These are phyloP conservation scores for Epichloe sp. DNA, from an alignment of 2,329 filamentous ascomycete species.

Conservation along the genomic window DNA sequence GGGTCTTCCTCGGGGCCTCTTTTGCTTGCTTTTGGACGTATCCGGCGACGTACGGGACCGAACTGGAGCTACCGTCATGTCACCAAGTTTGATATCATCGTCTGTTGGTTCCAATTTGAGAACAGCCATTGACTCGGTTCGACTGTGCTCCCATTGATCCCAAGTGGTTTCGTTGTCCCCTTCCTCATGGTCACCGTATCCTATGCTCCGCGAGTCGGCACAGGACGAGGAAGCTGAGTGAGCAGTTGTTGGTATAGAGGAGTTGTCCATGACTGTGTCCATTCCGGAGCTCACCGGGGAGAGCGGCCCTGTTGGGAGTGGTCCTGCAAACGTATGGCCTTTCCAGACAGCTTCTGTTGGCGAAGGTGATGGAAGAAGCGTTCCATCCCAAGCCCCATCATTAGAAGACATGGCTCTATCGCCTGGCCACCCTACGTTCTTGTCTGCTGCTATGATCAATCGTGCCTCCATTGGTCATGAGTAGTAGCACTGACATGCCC, in stretches of 20 bases:
- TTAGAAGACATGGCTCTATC: conserved; percentile 32
- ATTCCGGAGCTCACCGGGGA: conserved; percentile 40
- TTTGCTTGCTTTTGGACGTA: conserved; percentile 29
- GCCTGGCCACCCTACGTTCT: conserved; percentile 33
- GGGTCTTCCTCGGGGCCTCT: conserved; percentile 65
- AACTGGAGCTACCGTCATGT: conserved; percentile 31
- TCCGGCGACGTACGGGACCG: conserved; percentile 10
- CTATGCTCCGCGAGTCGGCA: conserved; percentile 30
- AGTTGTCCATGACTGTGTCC: conserved; percentile 27
- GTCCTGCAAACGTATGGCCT: conserved; percentile 11
- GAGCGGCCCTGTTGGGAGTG: conserved; percentile 32
- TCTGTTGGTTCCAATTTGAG: conserved; percentile 46
- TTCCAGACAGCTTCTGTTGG: conserved; percentile 19
- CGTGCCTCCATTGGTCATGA: conserved; percentile 34
- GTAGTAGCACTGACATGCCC: conserved; percentile 29
- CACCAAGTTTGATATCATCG: conserved; percentile 40
- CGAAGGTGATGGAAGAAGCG: conserved; percentile 20
- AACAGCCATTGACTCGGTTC: conserved; percentile 31
- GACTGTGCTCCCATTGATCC: conserved; percentile 37
- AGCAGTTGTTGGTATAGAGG: conserved; percentile 27
- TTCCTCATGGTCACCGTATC: conserved; percentile 25
- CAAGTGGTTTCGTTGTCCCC: conserved; percentile 30
- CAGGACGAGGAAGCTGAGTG: conserved; percentile 35
- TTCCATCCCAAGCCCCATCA: conserved; percentile 19
- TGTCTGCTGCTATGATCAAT: conserved; percentile 28